Percentiles rank a stretch among this genome's conserved stretches.
phyloP scores from a whole-genome alignment of 371 early-diverging fungal species.

The Gilbertella persicaria region DNA sequence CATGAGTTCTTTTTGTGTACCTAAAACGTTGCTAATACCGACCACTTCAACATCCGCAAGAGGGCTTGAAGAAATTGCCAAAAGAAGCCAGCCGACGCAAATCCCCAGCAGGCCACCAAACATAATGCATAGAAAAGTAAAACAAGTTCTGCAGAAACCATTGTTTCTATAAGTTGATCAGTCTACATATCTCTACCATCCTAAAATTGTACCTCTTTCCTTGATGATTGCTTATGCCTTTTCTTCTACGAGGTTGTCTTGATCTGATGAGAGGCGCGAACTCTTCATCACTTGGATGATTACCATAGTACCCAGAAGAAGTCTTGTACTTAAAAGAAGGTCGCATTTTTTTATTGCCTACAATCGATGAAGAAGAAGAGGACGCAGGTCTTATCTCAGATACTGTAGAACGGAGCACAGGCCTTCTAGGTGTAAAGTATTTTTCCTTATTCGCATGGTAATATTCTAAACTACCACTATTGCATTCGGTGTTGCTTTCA shows the following conservation, averaged over 20 bases:
- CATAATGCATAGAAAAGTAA: slow-evolving; percentile 4
- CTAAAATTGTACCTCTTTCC: slow-evolving; percentile 1
- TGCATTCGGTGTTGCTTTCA: slow-evolving; percentile 26
- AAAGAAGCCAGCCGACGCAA: slow-evolving; percentile 7
- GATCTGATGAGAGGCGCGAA: slow-evolving; percentile 16
- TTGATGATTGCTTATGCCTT: slow-evolving; percentile 9
- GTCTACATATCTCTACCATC: background rate
- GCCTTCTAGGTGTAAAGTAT: slow-evolving; percentile 21
- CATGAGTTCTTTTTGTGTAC: slow-evolving; percentile 58
- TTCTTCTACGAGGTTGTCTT: slow-evolving; percentile 17
- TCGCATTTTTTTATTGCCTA: slow-evolving; percentile 7
- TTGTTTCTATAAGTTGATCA: background rate
- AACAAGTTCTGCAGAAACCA: slow-evolving; percentile 1
- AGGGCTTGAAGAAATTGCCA: slow-evolving; percentile 22
- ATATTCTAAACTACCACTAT: slow-evolving; percentile 12
- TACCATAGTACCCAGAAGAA: slow-evolving; percentile 1
- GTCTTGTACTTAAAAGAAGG: slow-evolving; percentile 6
- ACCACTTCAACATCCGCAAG: slow-evolving; percentile 32
- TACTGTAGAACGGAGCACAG: slow-evolving; percentile 39
- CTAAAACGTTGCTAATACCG: slow-evolving; percentile 58
- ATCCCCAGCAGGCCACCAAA: background rate
- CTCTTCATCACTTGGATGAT: slow-evolving; percentile 21
- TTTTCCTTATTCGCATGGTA: slow-evolving; percentile 10
- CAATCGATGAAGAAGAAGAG: background rate
- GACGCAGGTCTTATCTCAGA: slow-evolving; percentile 24